Base-by-base conservation (phyloP, 2,329 filamentous ascomycete species). In the Aspergillus fischeri region DNA sequence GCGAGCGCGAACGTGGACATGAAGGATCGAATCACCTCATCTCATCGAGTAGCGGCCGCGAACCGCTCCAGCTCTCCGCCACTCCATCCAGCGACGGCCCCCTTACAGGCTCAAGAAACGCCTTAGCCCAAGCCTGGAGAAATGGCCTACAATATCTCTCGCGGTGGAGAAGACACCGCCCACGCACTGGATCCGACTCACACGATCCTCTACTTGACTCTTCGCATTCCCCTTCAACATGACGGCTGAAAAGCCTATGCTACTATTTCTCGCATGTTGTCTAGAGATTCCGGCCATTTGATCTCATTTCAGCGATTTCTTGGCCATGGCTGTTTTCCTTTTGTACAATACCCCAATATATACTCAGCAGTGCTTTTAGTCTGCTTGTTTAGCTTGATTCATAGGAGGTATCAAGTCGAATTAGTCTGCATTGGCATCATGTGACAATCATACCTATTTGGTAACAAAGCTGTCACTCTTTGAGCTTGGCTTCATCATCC, bases 41-140 rank as follows among this genome's bases (percentile, higher is more conserved):
- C 20, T 48, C 45, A 7, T 44, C 45, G 5, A 49, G 55, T 2
- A 54, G 52, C 51, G 32, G 48, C 32, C 54, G 28, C 41, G 41
- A 38, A 35, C 55, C 32, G 10, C 54, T 27, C 35, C 49, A 57
- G 24, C 27, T 25, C 35, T 35, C 25, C 6, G 44, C 32, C 14
- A 44, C 41, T 6, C 2, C 59, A 48, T 21, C 42, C 7, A 44
- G 42, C 24, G 28, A 49, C 8, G 54, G 62, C 25, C 52, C 65
- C 61, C 64, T 73, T 60, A 65, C 63, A 32, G 67, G 66, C 17
- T 56, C 70, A 63, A 71, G 65, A 57, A 70, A 62, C 52, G 52
- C 63, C 28, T 50, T 72, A 11, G 14, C 55, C 27, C 60, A 51
- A 10, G 66, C 61, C 3, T 73, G 70, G 70, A 59, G 57, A 57